phyloP scores from a whole-genome alignment of 2,329 filamentous ascomycete genomes.

The Gnomoniopsis sp. region DNA sequence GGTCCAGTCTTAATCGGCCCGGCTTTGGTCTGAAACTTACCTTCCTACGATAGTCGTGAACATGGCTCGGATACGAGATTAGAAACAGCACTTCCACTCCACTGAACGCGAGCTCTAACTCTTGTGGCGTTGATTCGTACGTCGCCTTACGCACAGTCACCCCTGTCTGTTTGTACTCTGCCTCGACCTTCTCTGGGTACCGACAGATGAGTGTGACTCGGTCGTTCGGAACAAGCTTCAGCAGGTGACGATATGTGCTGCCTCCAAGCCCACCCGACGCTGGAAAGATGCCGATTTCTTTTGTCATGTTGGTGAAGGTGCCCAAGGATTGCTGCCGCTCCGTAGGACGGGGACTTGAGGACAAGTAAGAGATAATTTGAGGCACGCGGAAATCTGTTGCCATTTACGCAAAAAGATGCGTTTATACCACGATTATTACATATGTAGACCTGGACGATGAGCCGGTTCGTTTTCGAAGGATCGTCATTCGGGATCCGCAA shows the following conservation, averaged over 20 bases:
- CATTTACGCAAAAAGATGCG: no score
- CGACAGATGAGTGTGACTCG: constrained; percentile 46
- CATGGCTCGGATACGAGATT: constrained; percentile 50
- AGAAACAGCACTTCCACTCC: constrained; percentile 51
- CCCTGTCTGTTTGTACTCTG: constrained; percentile 35
- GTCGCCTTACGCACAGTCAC: constrained; percentile 48
- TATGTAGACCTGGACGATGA: no score
- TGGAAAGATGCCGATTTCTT: constrained; percentile 44
- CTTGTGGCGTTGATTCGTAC: constrained; percentile 42
- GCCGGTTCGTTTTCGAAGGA: no score
- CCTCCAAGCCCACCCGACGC: constrained; percentile 50
- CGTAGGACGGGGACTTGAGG: no score
- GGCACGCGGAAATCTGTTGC: no score
- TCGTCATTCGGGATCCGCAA: no score
- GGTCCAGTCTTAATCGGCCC: not conserved
- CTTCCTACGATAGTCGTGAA: constrained; percentile 41
- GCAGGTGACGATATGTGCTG: constrained; percentile 47
- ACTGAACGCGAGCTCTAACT: constrained; percentile 44
- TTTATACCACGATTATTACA: no score
- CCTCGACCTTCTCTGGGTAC: constrained; percentile 38
- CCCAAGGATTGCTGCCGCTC: no score
- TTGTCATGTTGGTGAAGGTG: constrained; percentile 19
- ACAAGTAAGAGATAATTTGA: no score
- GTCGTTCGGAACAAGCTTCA: constrained; percentile 37
- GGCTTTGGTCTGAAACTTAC: constrained; percentile 23